Evolutionary conservation across 225 moss, liverwort and hornwort genomes (phyloP).

Genomic region (Marchantia polymorpha): DNA sequence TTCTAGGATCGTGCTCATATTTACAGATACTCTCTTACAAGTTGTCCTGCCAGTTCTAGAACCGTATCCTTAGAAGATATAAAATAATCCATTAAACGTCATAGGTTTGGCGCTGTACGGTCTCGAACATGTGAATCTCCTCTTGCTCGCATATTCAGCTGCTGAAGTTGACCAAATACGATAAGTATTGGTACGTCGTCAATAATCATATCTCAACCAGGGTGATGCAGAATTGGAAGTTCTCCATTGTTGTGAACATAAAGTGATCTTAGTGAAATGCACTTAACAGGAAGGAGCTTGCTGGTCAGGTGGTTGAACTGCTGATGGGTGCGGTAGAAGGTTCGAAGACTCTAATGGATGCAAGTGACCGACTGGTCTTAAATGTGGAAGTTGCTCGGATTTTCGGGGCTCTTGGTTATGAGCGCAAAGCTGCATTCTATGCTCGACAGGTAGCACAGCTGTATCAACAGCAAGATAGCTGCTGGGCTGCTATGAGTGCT

Average conservation of each 20-base stretch:
- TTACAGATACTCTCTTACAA: neutral
- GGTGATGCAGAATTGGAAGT: neutral
- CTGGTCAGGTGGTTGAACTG: conserved; percentile 81
- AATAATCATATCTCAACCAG: neutral
- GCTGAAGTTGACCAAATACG: too few species aligned
- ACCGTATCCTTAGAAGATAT: too few species aligned
- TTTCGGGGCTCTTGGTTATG: conserved; percentile 87
- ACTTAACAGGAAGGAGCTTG: conserved; percentile 62
- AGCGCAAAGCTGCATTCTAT: conserved; percentile 95
- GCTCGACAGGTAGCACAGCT: conserved; percentile 93
- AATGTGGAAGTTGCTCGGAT: conserved; percentile 94
- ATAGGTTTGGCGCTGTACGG: too few species aligned
- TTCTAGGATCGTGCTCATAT: neutral
- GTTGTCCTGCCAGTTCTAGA: neutral
- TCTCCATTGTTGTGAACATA: neutral
- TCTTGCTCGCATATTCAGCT: too few species aligned
- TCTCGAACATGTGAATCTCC: too few species aligned
- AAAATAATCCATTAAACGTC: too few species aligned
- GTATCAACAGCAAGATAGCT: conserved; percentile 96
- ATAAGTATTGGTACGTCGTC: neutral
- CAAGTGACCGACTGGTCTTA: conserved; percentile 96
- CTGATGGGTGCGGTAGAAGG: conserved; percentile 90
- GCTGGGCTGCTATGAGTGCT: conserved; percentile 96
- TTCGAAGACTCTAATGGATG: conserved; percentile 92
- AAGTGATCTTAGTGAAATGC: neutral